Conservation (phyloP, 768 basidiomycete species). For the Tulasnella sp. region DNA sequence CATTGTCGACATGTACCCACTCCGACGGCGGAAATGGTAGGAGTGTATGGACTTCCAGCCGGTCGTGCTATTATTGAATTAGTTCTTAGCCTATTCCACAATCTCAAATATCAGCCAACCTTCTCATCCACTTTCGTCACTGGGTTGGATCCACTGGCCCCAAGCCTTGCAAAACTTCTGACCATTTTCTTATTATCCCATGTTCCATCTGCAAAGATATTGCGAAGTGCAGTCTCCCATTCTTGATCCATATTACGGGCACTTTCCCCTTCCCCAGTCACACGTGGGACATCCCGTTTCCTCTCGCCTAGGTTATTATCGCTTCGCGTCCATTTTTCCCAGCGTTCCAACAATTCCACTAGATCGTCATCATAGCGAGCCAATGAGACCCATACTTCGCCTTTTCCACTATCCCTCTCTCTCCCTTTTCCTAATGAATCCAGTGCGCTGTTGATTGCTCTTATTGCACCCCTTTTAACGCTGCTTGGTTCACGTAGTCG, state of each 20-base stretch:
- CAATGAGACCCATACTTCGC: conserved; percentile 55
- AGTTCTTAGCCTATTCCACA: neutral
- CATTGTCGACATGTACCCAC: conserved; percentile 17
- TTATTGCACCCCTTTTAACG: conserved; percentile 39
- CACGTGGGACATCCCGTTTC: conserved; percentile 22
- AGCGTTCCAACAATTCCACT: conserved; percentile 46
- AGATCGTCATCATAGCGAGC: conserved; percentile 69
- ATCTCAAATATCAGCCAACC: neutral
- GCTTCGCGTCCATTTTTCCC: conserved; percentile 42
- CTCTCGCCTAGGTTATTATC: conserved; percentile 29
- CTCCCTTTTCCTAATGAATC: conserved; percentile 5
- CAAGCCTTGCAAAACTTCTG: conserved; percentile 53
- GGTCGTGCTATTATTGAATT: neutral
- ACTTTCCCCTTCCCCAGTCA: neutral
- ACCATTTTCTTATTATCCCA: conserved; percentile 79
- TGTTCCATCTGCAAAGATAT: conserved; percentile 38
- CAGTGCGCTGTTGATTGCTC: conserved; percentile 35
- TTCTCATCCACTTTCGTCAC: conserved; percentile 13
- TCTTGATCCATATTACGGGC: conserved; percentile 22
- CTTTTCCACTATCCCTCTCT: conserved; percentile 23
- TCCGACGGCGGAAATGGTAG: conserved; percentile 14
- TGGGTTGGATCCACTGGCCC: conserved; percentile 26
- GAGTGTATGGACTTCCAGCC: conserved; percentile 14
- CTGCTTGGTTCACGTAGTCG: conserved; percentile 46
- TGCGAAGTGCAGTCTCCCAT: conserved; percentile 22